phyloP scores from a whole-genome alignment of 352 stramenopile species.

The Elongisporangium prolatum region DNA sequence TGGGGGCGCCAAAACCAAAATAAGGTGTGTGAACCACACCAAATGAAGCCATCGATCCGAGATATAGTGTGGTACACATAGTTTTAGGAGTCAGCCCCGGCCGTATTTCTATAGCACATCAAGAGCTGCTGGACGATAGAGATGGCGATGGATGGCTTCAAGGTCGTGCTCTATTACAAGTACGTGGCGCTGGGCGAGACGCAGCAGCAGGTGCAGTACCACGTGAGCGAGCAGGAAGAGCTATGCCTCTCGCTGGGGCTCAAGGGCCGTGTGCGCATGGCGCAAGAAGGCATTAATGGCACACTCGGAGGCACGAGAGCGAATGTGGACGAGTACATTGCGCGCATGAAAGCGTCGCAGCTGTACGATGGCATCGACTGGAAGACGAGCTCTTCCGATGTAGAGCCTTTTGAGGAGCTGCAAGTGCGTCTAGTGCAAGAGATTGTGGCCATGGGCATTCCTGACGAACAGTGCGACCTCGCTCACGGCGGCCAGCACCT shows the following conservation, averaged over 20 bases:
- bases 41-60: not conserved
- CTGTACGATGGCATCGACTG: constrained; percentile 63
- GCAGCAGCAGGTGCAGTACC: constrained; percentile 22
- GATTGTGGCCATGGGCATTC: constrained; percentile 76
- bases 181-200: constrained; percentile 61
- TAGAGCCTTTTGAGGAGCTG: constrained; percentile 58
- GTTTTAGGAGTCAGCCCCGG: not conserved
- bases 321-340: constrained; percentile 61
- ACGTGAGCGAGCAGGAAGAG: constrained; percentile 34
- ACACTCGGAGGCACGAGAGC: constrained; percentile 49
- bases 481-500: constrained; percentile 45
- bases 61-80: not conserved
- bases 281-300: constrained; percentile 84
- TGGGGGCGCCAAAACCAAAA: not conserved
- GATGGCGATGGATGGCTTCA: constrained; percentile 27
- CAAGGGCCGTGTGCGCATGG: constrained; percentile 68
- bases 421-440: constrained; percentile 62
- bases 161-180: constrained; percentile 83
- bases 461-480: constrained; percentile 43
- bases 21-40: not conserved
- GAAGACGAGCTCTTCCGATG: constrained; percentile 61
- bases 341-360: constrained; percentile 31
- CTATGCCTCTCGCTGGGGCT: constrained; percentile 54
- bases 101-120: not conserved
- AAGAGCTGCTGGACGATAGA: not conserved